Conservation (phyloP, 805 yeast genomes). For the Cyberlindnera japonica region DNA sequence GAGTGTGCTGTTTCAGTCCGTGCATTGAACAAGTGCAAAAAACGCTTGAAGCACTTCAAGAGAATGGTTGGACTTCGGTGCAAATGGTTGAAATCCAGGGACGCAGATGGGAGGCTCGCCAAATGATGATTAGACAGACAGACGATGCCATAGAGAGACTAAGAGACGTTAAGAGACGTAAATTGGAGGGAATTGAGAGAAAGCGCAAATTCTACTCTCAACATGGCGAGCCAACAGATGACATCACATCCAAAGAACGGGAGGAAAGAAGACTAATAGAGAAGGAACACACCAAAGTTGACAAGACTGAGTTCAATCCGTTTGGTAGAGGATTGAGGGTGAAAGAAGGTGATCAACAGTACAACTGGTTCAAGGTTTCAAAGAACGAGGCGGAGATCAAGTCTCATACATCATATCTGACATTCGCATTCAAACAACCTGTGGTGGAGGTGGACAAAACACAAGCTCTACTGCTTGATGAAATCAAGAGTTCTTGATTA, state of each 20-base stretch:
- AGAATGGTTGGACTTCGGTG: slow-evolving; percentile 75
- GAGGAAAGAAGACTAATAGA: slow-evolving; percentile 25
- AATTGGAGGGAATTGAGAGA: slow-evolving; percentile 59
- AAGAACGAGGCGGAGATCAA: slow-evolving; percentile 81
- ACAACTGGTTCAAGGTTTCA: slow-evolving; percentile 80
- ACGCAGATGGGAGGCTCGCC: slow-evolving; percentile 83
- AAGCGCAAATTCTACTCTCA: slow-evolving; percentile 35
- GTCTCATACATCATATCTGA: slow-evolving; percentile 89
- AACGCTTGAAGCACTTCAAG: slow-evolving; percentile 71
- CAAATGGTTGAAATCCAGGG: slow-evolving; percentile 93
- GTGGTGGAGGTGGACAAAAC: not conserved
- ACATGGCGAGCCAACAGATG: slow-evolving; percentile 22
- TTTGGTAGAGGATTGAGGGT: slow-evolving; percentile 88
- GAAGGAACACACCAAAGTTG: slow-evolving; percentile 29
- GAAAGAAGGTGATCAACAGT: slow-evolving; percentile 80
- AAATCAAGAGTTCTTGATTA: no score
- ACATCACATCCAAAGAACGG: slow-evolving; percentile 23
- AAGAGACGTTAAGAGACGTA: slow-evolving; percentile 73
- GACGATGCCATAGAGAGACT: slow-evolving; percentile 79
- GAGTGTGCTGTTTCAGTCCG: slow-evolving; percentile 94
- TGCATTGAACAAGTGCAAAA: slow-evolving; percentile 95
- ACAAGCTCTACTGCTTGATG: not conserved
- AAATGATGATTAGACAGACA: slow-evolving; percentile 77
- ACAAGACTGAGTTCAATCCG: slow-evolving; percentile 69
- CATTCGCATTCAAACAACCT: slow-evolving; percentile 66